Base-by-base conservation (phyloP, 2,329 filamentous ascomycete species). In the Colletotrichum lindemuthianum region DNA sequence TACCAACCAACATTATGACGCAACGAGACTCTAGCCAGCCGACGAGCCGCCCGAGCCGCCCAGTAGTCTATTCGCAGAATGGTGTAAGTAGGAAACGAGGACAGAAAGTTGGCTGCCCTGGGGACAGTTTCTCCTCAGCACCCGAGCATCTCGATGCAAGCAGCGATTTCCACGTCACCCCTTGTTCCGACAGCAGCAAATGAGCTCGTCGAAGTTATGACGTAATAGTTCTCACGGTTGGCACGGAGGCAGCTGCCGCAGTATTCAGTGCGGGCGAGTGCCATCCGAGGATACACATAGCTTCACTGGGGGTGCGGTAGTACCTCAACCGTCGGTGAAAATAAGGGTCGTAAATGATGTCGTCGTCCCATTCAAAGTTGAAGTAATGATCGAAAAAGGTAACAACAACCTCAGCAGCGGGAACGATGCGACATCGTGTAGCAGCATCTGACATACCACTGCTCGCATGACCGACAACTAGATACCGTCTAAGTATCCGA, bases 371-470 rank as follows among this genome's bases (percentile, higher is more conserved):
- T 71, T 89, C 78, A 63, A 90, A 88, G 2, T 71, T 69, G 2
- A 87, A 81, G 70, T 91, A 92, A 71, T 91, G 82, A 13, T 77
- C 69, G 72, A 91, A 91, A 73, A 92, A 92, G 0, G 85, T 84
- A 0, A 74, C 70, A 2, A 90, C 72, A 8, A 91, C 76, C 49
- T 86, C 83, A 1, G 82, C 73, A 1, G 84, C 78, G 0, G 83
- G 81, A 1, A 82, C 70, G 0, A 71, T 56, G 15, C 72, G 8
- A 69, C 70, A 9, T 78, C 67, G 4, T 75, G 73, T 34, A 78
- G 75, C 5, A 87, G 72, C 24, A 84, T 72, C 72, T 91, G 91
- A 73, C 83, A 84, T 1, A 91, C 76, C 13, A 85, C 82, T 0
- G 85, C 81, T 8, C 92, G 77, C 71, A 92, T 79, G 24, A 90